Base-by-base conservation (phyloP, 2,329 filamentous ascomycete species). In the Pseudocercospora musae region DNA sequence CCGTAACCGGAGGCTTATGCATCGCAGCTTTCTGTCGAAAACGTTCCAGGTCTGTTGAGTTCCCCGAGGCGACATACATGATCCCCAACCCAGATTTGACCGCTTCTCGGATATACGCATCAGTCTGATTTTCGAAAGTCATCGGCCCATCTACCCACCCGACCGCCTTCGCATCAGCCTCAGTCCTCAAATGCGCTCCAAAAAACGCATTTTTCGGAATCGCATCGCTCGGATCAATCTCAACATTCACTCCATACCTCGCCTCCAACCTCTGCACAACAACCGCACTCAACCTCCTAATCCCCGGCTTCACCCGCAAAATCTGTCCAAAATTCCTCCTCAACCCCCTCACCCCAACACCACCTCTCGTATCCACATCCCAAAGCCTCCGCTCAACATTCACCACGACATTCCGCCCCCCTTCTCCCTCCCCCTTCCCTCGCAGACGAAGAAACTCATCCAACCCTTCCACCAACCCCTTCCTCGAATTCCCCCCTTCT, bases 31-130 rank as follows among this genome's bases (percentile, higher is more conserved):
- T 75, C 4, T 66, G 58, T 2, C 66, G 64, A 61, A 84, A 79
- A 7, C 66, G 64, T 1, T 71, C 68, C 7, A 79, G 71, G 54
- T 81, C 74, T 9, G 68, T 57, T 2, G 70, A 69, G 18, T 78
- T 77, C 10, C 79, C 79, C 0, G 78, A 79, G 10, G 79, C 79
- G 11, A 81, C 75, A 68, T 80, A 84, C 1, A 79, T 74, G 11
- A 80, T 57, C 0, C 68, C 58, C 0, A 76, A 67, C 3, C 72
- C 70, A 37, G 70, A 59, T 4, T 66, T 48, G 10, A 68, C 48
- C 0, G 78, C 75, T 52, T 77, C 73, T 27, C 69, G 59, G 21
- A 80, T 71, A 63, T 79, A 79, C 1, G 74, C 71, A 3, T 71
- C 67, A 0, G 76, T 74, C 66, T 80, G 78, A 0, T 72, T 71